These are phyloP conservation scores for Nakataea oryzae DNA, from an alignment of 2,329 filamentous ascomycete genomes.

Conservation along the genomic window DNA sequence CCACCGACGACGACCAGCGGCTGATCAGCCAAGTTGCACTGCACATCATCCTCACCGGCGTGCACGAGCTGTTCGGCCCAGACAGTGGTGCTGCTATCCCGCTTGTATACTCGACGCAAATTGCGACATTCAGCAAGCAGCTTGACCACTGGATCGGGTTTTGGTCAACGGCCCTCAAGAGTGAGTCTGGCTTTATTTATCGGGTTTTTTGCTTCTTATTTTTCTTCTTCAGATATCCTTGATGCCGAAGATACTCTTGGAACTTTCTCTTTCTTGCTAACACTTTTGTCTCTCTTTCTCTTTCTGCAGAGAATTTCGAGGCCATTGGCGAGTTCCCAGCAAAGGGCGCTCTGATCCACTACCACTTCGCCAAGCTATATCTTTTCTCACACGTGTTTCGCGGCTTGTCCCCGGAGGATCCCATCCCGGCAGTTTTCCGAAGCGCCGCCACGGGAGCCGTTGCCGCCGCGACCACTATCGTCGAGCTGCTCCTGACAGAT, in stretches of 20 bases:
- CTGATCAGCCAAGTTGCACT: conserved; percentile 48
- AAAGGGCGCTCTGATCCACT: conserved; percentile 19
- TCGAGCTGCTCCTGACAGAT: conserved; percentile 24
- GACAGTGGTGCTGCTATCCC: conserved; percentile 41
- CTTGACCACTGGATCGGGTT: conserved; percentile 25
- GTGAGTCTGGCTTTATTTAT: background rate
- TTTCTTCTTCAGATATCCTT: no score
- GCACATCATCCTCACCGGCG: conserved; percentile 44
- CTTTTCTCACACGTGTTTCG: conserved; percentile 19
- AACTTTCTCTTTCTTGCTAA: no score
- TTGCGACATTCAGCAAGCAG: conserved; percentile 19
- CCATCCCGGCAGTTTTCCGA: conserved; percentile 6
- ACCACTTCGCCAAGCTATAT: conserved; percentile 20
- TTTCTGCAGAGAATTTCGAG: conserved; percentile 20
- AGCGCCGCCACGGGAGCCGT: conserved; percentile 8
- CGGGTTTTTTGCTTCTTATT: no score
- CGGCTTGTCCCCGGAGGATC: conserved; percentile 9
- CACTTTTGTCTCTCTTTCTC: background rate
- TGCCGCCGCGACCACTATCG: conserved; percentile 22
- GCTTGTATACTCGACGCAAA: conserved; percentile 37
- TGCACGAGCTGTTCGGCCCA: conserved; percentile 43
- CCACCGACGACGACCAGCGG: conserved; percentile 43
- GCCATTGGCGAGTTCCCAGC: conserved; percentile 19
- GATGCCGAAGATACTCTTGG: no score
- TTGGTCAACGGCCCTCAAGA: conserved; percentile 18